Conservation (phyloP, 345 rosid genomes). For the Hibiscus mutabilis region DNA sequence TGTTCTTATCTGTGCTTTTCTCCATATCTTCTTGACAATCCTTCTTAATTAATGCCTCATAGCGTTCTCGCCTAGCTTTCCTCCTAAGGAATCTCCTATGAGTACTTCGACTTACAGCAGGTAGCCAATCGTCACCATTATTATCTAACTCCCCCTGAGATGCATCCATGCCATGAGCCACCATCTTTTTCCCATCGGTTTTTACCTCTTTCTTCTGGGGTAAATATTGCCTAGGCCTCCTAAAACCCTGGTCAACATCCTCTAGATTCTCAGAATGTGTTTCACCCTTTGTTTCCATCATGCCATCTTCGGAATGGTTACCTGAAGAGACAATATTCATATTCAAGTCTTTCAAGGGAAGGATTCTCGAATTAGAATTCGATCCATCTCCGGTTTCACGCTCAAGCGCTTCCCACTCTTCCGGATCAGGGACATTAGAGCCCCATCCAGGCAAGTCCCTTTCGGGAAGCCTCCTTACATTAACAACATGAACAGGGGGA, state of each 20-base stretch:
- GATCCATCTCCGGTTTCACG: slow-evolving; percentile 39
- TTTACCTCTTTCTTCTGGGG: slow-evolving; percentile 53
- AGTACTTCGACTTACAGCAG: slow-evolving; percentile 91
- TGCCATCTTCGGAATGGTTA: slow-evolving; percentile 37
- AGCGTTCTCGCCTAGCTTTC: slow-evolving; percentile 56
- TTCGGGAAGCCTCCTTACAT: slow-evolving; percentile 75
- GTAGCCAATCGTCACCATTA: slow-evolving; percentile 69
- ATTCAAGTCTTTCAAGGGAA: slow-evolving; percentile 72
- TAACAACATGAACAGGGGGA: slow-evolving; percentile 68
- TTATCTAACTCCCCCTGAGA: slow-evolving; percentile 66
- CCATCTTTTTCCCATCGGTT: slow-evolving; percentile 80
- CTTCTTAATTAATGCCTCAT: slow-evolving; percentile 25
- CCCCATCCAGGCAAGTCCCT: slow-evolving; percentile 97
- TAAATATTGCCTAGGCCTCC: slow-evolving; percentile 41
- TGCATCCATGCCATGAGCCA: slow-evolving; percentile 83
- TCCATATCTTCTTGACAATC: slow-evolving; percentile 3
- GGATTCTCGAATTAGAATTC: slow-evolving; percentile 51
- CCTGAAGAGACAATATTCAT: slow-evolving; percentile 38
- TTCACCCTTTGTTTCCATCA: slow-evolving; percentile 32
- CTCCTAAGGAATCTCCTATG: slow-evolving; percentile 75
- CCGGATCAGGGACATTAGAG: slow-evolving; percentile 76
- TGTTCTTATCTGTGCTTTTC: slow-evolving; percentile 17
- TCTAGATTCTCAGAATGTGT: slow-evolving; percentile 37
- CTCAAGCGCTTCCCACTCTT: slow-evolving; percentile 91
- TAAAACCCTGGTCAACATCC: slow-evolving; percentile 33